Evolutionary conservation across 345 rosid species (phyloP).

Genomic region (Erysimum cheiranthoides): DNA sequence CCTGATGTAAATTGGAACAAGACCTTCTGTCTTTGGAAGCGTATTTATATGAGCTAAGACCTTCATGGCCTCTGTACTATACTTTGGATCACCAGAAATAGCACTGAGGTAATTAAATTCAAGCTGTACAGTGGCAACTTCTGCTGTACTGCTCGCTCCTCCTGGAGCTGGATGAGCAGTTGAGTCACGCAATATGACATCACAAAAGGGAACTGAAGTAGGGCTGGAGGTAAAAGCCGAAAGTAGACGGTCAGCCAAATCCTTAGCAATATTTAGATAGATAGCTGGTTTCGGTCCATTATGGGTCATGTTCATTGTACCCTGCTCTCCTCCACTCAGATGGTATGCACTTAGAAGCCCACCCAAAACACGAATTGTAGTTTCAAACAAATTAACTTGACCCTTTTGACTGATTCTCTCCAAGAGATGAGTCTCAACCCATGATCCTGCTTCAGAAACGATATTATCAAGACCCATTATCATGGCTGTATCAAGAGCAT

Average conservation of each 20-base stretch:
- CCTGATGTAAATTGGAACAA: conserved; percentile 98
- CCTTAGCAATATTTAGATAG: conserved; percentile 81
- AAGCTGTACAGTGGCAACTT: conserved; percentile 91
- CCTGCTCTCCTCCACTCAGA: conserved; percentile 81
- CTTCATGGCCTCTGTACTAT: conserved; percentile 86
- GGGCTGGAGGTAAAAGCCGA: conserved; percentile 88
- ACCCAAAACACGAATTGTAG: conserved; percentile 95
- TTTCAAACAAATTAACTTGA: conserved; percentile 96
- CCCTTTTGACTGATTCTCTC: conserved; percentile 86
- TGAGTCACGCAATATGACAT: conserved; percentile 74
- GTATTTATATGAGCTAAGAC: conserved; percentile 84
- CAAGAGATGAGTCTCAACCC: conserved; percentile 81
- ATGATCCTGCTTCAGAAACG: conserved; percentile 83
- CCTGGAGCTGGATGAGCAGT: conserved; percentile 86
- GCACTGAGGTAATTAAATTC: conserved; percentile 93
- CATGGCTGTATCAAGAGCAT: conserved; percentile 98
- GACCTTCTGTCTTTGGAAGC: conserved; percentile 87
- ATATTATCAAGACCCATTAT: conserved; percentile 85
- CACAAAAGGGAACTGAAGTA: conserved; percentile 82
- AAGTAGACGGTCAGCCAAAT: conserved; percentile 87
- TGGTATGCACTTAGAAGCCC: conserved; percentile 98
- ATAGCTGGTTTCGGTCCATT: conserved; percentile 72
- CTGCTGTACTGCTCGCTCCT: conserved; percentile 93
- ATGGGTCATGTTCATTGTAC: conserved; percentile 47
- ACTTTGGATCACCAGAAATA: conserved; percentile 89